A percentile compares a stretch with the other conserved stretches of the same genome.
phyloP scores from a whole-genome alignment of 352 stramenopile species.

The Phytophthora sansomeana region DNA sequence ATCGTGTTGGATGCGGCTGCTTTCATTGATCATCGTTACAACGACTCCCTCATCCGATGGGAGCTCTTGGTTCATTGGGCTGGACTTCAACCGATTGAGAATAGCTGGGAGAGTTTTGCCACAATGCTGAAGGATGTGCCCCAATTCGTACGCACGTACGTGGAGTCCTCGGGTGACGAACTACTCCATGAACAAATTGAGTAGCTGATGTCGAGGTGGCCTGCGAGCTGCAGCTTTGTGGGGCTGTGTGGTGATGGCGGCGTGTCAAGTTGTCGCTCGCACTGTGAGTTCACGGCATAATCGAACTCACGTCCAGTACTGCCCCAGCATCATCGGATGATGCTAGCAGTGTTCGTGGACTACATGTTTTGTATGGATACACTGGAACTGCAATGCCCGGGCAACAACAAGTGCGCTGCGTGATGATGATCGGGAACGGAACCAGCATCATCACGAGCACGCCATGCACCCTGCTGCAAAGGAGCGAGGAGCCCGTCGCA shows the following conservation, averaged over 20 bases:
- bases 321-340: neutral
- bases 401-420: too few species aligned
- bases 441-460: neutral
- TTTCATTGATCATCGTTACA: slow-evolving; percentile 9
- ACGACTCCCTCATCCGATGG: neutral
- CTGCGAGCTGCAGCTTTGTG: slow-evolving; percentile 1
- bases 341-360: neutral
- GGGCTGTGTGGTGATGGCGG: slow-evolving; percentile 13
- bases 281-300: too few species aligned
- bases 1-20: slow-evolving; percentile 5
- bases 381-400: neutral
- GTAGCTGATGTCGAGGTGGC: neutral
- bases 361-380: neutral
- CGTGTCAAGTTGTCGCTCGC: too few species aligned
- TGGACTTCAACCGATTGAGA: neutral
- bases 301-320: too few species aligned
- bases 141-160: neutral
- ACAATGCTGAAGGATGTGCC: slow-evolving; percentile 11
- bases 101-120: neutral
- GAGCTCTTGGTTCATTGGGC: slow-evolving; percentile 7
- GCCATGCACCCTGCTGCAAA: neutral
- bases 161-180: neutral
- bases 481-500: too few species aligned
- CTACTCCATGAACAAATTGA: neutral
- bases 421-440: neutral